These are phyloP conservation scores for Xylaria longipes DNA, from an alignment of 495 filamentous ascomycete genomes.

Conservation along the genomic window DNA sequence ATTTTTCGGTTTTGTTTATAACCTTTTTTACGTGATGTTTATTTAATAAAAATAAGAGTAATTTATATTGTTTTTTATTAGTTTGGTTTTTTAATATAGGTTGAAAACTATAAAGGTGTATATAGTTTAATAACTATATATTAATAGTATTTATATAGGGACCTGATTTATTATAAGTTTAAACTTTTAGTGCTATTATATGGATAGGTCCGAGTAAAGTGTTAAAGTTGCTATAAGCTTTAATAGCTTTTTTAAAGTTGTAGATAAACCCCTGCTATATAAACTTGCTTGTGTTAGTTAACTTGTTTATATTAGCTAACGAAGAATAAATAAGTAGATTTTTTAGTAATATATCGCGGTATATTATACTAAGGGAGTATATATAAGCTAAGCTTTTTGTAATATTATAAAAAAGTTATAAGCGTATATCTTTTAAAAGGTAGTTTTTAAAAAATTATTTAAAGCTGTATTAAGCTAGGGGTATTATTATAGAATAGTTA, in stretches of 20 bases:
- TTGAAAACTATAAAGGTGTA: neutral
- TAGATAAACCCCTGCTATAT: neutral
- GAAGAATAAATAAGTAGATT: neutral
- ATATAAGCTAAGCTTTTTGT: neutral
- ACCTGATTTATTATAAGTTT: neutral
- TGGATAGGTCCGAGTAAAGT: neutral
- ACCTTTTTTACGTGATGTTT: neutral
- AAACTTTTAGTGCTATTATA: neutral
- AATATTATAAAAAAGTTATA: neutral
- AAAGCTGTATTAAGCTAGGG: neutral
- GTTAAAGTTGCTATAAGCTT: neutral
- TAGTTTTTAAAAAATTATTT: neutral
- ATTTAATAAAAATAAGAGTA: neutral
- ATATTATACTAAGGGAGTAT: neutral
- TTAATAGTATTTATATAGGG: neutral
- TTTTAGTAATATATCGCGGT: neutral
- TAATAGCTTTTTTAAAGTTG: neutral
- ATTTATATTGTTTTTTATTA: neutral
- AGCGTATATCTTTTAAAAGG: neutral
- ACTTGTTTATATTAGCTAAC: too few relatives aligned
- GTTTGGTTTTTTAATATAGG: neutral
- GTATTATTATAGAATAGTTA: neutral
- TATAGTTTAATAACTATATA: neutral
- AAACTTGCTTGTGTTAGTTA: neutral
- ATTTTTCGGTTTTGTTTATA: neutral